phyloP scores from a whole-genome alignment of 768 basidiomycete species.

The Coprinellus micaceus region DNA sequence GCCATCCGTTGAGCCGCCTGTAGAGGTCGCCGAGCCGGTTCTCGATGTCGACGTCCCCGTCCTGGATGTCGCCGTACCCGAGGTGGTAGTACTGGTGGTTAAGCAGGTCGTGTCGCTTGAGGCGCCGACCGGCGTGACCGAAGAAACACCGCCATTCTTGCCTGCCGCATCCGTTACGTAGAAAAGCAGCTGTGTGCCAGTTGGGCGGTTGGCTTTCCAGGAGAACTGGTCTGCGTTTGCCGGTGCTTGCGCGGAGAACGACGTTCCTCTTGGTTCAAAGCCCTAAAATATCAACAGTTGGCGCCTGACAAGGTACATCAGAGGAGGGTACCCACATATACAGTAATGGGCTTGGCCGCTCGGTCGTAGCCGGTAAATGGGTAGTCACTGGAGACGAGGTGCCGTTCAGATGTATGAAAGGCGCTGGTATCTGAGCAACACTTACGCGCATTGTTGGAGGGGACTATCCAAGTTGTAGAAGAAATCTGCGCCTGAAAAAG shows the following conservation, averaged over 20 bases:
- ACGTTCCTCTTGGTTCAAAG: conserved; percentile 21
- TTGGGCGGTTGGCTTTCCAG: conserved; percentile 24
- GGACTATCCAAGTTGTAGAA: conserved; percentile 22
- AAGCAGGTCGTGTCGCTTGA: conserved; percentile 23
- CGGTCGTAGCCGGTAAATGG: conserved; percentile 20
- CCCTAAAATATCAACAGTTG: conserved; percentile 13
- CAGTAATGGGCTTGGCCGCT: conserved; percentile 22
- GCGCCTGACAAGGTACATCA: background rate
- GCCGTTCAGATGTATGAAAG: background rate
- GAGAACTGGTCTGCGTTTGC: conserved; percentile 18
- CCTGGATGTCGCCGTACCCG: conserved; percentile 4
- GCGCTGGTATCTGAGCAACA: background rate
- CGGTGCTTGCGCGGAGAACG: conserved; percentile 18
- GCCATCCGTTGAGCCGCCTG: background rate
- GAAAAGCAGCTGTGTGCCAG: conserved; percentile 22
- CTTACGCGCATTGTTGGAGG: conserved; percentile 27
- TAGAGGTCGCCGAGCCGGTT: background rate
- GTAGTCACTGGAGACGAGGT: conserved; percentile 18
- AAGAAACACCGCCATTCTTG: conserved; percentile 22
- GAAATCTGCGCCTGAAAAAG: conserved; percentile 21
- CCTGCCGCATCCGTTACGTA: conserved; percentile 22
- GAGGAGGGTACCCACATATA: conserved; percentile 17
- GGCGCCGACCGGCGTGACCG: conserved; percentile 16
- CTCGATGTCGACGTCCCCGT: conserved; percentile 5
- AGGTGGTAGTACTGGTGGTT: background rate